Base-by-base conservation (phyloP, 768 basidiomycete genomes). In the Panellus pusillus region DNA sequence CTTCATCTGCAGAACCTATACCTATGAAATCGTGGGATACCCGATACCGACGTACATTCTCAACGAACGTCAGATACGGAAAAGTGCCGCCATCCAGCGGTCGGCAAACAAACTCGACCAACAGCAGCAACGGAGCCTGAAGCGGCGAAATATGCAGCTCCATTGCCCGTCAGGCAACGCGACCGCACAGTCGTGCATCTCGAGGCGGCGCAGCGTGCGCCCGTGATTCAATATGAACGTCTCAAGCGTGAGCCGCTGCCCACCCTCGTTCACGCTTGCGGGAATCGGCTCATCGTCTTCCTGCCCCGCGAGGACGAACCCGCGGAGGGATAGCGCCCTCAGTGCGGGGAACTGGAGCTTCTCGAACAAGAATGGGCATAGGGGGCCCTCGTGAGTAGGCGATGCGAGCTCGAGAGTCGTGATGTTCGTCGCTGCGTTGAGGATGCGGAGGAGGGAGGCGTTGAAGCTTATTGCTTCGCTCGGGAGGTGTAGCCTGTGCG, bases 331-430 rank as follows among this genome's bases (percentile, higher is more conserved):
- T 7, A 57, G 50, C 7, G 44, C n/a, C 27, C 14, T n/a, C 18
- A 57, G 18, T 4, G 45, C 35, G 4, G 55, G 40, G 9, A 57
- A 47, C 6, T 20, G 8, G 13, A 45, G 17, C 1, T 15, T 9
- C 32, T 47, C 55, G 37, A 52, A 52, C 6, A 1, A 1, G 44
- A 47, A 57, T 6, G 45, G 39, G 15, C 31, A 44, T 1, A 32
- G 37, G 0, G 39, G 44, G 8, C 55, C 50, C 18, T 27, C 12
- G n/a, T 51, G 15, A 1, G 14, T 24, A 5, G 12, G 1, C 17
- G 40, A 14, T 17, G 50, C 50, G n/a, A 57, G 50, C 12, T 57
- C 45, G 1, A 57, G 40, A 19, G 55, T 36, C 5, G 55, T 57
- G 45, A 57, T 24, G 17, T 57, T 51, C 9, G 20, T 6, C 2